phyloP scores from a whole-genome alignment of 768 basidiomycete genomes.

The Rhodotorula toruloides region DNA sequence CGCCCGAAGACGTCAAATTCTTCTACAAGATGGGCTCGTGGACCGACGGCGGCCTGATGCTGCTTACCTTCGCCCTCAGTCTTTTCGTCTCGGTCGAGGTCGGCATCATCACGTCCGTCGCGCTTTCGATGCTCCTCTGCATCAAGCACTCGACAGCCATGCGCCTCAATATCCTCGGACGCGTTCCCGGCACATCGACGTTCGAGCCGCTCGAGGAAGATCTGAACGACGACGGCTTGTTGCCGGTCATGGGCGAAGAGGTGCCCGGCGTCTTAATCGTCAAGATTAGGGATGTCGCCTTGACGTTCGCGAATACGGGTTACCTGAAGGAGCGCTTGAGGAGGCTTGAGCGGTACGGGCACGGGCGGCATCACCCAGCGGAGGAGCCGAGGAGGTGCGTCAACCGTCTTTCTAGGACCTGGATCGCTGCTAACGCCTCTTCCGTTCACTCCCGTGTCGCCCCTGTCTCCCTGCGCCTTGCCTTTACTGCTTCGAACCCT shows the following conservation, averaged over 20 bases:
- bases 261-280: constrained; percentile 77
- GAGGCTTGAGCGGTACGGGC: constrained; percentile 82
- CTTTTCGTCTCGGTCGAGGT: constrained; percentile 88
- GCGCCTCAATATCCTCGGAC: constrained; percentile 86
- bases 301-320: constrained; percentile 94
- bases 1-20: constrained; percentile 69
- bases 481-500: too few relatives aligned
- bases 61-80: constrained; percentile 77
- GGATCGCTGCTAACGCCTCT: too few relatives aligned
- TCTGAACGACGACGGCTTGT: constrained; percentile 54
- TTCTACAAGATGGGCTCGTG: constrained; percentile 67
- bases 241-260: constrained; percentile 46
- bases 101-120: constrained; percentile 80
- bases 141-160: constrained; percentile 83
- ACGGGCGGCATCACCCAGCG: constrained; percentile 73
- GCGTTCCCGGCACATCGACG: constrained; percentile 75
- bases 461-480: too few relatives aligned
- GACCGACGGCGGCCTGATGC: constrained; percentile 81
- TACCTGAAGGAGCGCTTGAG: constrained; percentile 84
- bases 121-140: constrained; percentile 80
- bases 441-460: too few relatives aligned
- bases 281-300: constrained; percentile 70
- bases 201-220: constrained; percentile 87
- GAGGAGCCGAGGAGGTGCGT: constrained; percentile 66
- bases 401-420: too few relatives aligned